A percentile compares a stretch with the other conserved stretches of the same genome.
These are phyloP conservation scores for Boletus rubroflammeus DNA, from an alignment of 768 basidiomycete genomes.

Conservation along the genomic window DNA sequence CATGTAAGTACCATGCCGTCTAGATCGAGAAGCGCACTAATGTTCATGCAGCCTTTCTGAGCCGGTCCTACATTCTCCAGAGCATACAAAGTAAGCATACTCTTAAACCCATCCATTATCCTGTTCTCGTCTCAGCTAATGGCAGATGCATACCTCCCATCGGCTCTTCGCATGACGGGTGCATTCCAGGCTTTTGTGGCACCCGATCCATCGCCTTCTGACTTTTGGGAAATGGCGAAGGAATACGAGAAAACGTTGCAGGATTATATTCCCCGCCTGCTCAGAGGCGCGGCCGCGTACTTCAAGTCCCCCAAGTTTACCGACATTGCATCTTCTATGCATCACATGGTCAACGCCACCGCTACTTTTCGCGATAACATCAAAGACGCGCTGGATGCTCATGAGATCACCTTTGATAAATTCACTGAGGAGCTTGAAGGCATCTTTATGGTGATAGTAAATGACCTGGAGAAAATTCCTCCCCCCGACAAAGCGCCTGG, in stretches of 20 bases:
- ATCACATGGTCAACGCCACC: constrained; percentile 11
- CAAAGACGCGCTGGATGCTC: constrained; percentile 3
- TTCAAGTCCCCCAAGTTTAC: constrained; percentile 8
- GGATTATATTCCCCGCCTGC: constrained; percentile 4
- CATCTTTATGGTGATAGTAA: constrained; percentile 1
- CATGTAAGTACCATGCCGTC: background rate
- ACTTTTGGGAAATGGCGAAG: constrained; percentile 13
- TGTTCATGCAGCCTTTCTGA: background rate
- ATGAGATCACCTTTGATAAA: background rate
- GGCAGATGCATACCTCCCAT: constrained; percentile 1
- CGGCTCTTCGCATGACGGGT: background rate
- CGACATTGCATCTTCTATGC: constrained; percentile 1
- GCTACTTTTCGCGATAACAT: constrained; percentile 11
- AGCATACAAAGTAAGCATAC: background rate
- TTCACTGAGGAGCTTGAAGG: constrained; percentile 12
- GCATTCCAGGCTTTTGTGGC: background rate
- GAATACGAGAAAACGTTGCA: background rate
- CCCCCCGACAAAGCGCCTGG: background rate
- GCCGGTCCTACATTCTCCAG: background rate
- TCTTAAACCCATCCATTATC: background rate
- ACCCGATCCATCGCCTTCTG: background rate
- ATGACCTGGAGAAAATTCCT: constrained; percentile 2
- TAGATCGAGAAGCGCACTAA: background rate
- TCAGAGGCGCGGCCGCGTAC: background rate
- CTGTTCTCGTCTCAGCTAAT: background rate